phyloP scores from a whole-genome alignment of 1,139 yeast species.

The Kodamaea alishanica region DNA sequence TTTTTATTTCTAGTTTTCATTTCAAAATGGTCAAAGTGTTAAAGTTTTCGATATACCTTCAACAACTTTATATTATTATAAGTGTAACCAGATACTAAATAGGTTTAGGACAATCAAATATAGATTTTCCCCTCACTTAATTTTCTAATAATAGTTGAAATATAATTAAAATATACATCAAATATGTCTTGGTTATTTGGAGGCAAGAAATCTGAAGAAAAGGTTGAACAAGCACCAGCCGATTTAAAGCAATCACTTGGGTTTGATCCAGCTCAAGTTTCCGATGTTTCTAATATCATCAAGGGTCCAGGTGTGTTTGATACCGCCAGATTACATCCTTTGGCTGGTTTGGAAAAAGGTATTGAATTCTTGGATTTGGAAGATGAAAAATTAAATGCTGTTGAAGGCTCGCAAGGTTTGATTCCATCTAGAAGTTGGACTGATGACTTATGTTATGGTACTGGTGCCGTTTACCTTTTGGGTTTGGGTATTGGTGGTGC shows the following conservation, averaged over 20 bases:
- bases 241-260: constrained; percentile 45
- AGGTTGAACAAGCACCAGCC: constrained; percentile 20
- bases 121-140: too few species aligned
- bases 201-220: constrained; percentile 22
- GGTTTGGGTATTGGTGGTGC: constrained; percentile 80
- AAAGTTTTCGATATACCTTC: too few species aligned
- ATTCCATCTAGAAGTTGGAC: constrained; percentile 96
- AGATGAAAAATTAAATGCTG: constrained; percentile 61
- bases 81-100: too few species aligned
- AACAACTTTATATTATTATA: too few species aligned
- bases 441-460: constrained; percentile 95
- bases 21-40: too few species aligned
- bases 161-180: not conserved
- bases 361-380: constrained; percentile 89
- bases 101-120: too few species aligned
- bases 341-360: constrained; percentile 88
- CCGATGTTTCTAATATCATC: constrained; percentile 62
- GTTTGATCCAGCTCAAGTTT: constrained; percentile 64
- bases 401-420: constrained; percentile 75
- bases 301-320: constrained; percentile 64
- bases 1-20: constrained; percentile 4
- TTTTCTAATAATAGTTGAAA: constrained; percentile 4
- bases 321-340: constrained; percentile 77
- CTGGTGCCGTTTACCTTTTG: constrained; percentile 86
- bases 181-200: constrained; percentile 73